Evolutionary conservation across 352 stramenopile genomes (phyloP).

Genomic region (Globisporangium echinulatum): DNA sequence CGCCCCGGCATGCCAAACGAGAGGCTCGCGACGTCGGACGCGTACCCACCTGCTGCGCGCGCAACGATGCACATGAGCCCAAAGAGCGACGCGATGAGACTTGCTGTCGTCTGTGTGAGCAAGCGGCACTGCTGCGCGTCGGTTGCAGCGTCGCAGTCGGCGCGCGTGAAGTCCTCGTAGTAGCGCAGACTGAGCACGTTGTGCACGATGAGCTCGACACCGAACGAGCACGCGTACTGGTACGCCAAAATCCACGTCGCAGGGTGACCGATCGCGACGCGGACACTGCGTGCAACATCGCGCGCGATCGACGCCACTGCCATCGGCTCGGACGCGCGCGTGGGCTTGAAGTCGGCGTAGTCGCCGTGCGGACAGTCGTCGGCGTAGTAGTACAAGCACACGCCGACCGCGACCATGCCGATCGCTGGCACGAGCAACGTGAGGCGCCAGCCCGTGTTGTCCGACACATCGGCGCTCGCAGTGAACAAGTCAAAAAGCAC

Average conservation of each 20-base stretch:
- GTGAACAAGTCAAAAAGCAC: conserved; percentile 88
- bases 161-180: conserved; percentile 76
- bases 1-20: conserved; percentile 85
- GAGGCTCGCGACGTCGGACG: conserved; percentile 73
- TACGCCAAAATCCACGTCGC: conserved; percentile 90
- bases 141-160: conserved; percentile 30
- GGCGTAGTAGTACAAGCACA: conserved; percentile 68
- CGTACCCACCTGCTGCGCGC: conserved; percentile 77
- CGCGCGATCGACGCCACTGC: neutral
- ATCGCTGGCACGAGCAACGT: conserved; percentile 85
- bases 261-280: conserved; percentile 22
- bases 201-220: conserved; percentile 92
- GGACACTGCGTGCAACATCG: conserved; percentile 7
- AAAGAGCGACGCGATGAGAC: conserved; percentile 89
- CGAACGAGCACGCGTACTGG: conserved; percentile 92
- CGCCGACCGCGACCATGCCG: conserved; percentile 69
- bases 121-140: conserved; percentile 19
- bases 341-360: conserved; percentile 62
- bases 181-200: conserved; percentile 91
- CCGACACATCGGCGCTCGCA: conserved; percentile 25
- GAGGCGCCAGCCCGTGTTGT: conserved; percentile 86
- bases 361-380: conserved; percentile 93
- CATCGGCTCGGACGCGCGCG: neutral
- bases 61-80: conserved; percentile 93
- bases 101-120: conserved; percentile 37